phyloP scores from a whole-genome alignment of 306 rosid species.

The Ormosia emarginata region DNA sequence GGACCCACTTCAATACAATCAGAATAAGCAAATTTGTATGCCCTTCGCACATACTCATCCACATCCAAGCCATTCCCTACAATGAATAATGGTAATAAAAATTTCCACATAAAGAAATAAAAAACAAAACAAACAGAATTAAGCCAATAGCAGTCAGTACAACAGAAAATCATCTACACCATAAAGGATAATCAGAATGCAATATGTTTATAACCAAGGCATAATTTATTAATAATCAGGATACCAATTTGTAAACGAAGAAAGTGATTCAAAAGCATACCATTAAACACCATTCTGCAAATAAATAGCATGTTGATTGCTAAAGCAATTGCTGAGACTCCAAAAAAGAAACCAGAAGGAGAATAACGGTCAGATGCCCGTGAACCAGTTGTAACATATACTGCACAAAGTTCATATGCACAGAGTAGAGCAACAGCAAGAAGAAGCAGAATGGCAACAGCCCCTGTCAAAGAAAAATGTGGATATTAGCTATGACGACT shows the following conservation, averaged over 20 bases:
- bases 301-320: conserved; percentile 99
- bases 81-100: conserved; percentile 12
- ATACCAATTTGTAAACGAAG: conserved; percentile 3
- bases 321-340: conserved; percentile 98
- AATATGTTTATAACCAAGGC: not conserved
- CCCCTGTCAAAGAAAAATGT: conserved; percentile 55
- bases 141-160: not conserved
- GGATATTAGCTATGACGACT: not conserved
- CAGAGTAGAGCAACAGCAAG: conserved; percentile 97
- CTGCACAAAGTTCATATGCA: conserved; percentile 97
- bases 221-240: not conserved
- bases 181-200: conserved; percentile 11
- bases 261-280: conserved; percentile 40
- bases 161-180: conserved; percentile 22
- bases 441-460: conserved; percentile 93
- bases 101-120: not conserved
- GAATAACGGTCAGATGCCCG: conserved; percentile 96
- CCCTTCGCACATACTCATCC: conserved; percentile 96
- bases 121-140: not conserved
- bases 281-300: conserved; percentile 97
- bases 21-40: conserved; percentile 96
- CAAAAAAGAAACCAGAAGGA: conserved; percentile 99
- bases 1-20: conserved; percentile 97
- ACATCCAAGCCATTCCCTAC: conserved; percentile 97
- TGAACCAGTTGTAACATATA: conserved; percentile 94